Conservation (phyloP, 352 stramenopile species). For the Globisporangium echinulatum region DNA sequence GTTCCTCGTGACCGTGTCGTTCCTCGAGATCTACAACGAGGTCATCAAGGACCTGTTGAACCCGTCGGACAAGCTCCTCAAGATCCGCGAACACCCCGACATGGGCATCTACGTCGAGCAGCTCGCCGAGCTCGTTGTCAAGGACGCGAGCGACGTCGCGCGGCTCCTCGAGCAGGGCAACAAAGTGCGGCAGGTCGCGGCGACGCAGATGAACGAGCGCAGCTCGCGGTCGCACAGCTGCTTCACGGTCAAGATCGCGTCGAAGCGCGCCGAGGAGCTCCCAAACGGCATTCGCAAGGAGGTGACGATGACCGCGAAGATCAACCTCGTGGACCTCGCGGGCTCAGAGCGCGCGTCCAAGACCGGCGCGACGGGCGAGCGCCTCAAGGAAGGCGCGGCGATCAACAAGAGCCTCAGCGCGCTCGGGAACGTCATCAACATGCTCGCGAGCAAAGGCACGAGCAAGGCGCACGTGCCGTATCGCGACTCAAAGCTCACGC, state of each 20-base stretch:
- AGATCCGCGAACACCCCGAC: conserved; percentile 90
- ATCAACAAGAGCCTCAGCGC: conserved; percentile 93
- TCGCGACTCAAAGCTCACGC: conserved; percentile 88
- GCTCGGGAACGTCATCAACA: conserved; percentile 91
- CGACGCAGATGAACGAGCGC: conserved; percentile 91
- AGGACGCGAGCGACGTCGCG: conserved; percentile 67
- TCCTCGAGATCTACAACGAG: conserved; percentile 95
- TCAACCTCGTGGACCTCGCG: conserved; percentile 91
- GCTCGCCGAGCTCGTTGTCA: conserved; percentile 81
- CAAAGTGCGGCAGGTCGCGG: conserved; percentile 80
- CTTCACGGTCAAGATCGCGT: conserved; percentile 89
- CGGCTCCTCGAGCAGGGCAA: conserved; percentile 86
- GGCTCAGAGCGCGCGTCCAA: conserved; percentile 86
- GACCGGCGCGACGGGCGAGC: conserved; percentile 80
- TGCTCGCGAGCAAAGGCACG: conserved; percentile 53
- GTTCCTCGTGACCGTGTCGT: conserved; percentile 89
- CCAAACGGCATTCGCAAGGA: conserved; percentile 50
- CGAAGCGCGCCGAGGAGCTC: conserved; percentile 61
- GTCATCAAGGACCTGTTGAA: conserved; percentile 93
- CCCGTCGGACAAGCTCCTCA: conserved; percentile 86
- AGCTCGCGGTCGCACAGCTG: conserved; percentile 86
- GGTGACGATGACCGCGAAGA: conserved; percentile 82
- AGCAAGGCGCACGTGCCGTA: conserved; percentile 83
- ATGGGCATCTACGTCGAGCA: conserved; percentile 93
- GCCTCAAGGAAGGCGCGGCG: conserved; percentile 86